Base-by-base conservation (phyloP, 129 eudicot genomes). In the Oenanthe sinensis region DNA sequence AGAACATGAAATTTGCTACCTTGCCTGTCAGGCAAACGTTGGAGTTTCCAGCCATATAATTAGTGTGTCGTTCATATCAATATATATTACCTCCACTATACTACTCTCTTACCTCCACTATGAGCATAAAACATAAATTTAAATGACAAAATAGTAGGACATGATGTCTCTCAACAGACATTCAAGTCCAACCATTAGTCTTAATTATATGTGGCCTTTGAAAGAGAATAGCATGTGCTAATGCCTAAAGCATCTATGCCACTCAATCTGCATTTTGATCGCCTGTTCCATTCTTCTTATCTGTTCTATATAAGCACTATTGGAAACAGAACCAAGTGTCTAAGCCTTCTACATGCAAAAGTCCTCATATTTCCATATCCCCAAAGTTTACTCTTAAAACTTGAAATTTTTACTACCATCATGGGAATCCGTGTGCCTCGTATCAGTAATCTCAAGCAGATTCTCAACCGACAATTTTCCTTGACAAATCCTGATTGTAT, bases 391-490 rank as follows among this genome's bases (percentile, higher is more conserved):
- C 2, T 3, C 16, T 24, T 8, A 24, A 9, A 24, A 24, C 68
- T 60, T 60, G 8, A 55, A n/a, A n/a, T 60, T 60, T 9, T 24
- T 15, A 9, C 7, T 24, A 8, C 33, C 33, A 20, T 60, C 68
- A 60, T 60, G 68, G 68, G 68, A 8, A 60, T 60, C 68, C 36
- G 68, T 24, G 68, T 60, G 68, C 68, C 68, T 60, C 68, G 68
- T 60, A 24, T 60, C 26, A 24, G 5, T 24, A 9, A 60, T n/a
- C 15, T 60, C 68, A 60, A n/a, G 68, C 36, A 60, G n/a, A 60
- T 60, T 60, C 16, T 24, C 68, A 60, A 3, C 33, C 68, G 68
- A 60, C 68, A 60, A 24, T 60, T 60, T n/a, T 60, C 68, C 33
- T 60, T 24, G 6, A 60, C 68, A 22, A 58, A 58, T 58, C 65